A percentile compares a stretch with the other conserved stretches of the same genome.
These are phyloP conservation scores for Hypoxylon lenormandii DNA, from an alignment of 495 filamentous ascomycete genomes.

Conservation along the genomic window DNA sequence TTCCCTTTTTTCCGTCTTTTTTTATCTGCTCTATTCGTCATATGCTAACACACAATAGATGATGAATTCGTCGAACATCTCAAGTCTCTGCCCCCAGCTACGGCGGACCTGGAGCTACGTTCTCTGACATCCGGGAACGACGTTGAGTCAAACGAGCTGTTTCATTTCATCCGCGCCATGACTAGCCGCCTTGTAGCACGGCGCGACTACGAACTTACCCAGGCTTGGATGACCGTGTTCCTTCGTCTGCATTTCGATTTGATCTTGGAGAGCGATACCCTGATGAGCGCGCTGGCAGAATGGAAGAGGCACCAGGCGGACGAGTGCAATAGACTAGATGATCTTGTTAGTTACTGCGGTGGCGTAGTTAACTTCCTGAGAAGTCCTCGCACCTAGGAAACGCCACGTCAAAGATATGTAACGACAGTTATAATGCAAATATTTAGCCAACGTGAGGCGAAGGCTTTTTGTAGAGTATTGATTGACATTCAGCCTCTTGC, in stretches of 20 bases:
- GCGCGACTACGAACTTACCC: conserved; percentile 89
- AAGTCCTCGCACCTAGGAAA: conserved; percentile 65
- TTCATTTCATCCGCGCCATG: conserved; percentile 79
- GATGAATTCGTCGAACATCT: conserved; percentile 79
- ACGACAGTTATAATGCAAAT: neutral
- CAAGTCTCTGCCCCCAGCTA: conserved; percentile 79
- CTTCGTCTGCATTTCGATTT: conserved; percentile 75
- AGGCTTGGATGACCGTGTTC: conserved; percentile 97
- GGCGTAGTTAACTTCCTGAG: conserved; percentile 91
- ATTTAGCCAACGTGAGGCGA: neutral
- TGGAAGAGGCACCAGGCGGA: conserved; percentile 76
- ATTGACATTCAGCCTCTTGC: neutral
- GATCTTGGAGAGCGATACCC: conserved; percentile 56
- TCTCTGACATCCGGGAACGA: conserved; percentile 69
- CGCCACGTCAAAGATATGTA: conserved; percentile 11
- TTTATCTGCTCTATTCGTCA: neutral
- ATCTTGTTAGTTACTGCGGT: conserved; percentile 83
- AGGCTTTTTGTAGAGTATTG: neutral
- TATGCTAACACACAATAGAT: conserved; percentile 45
- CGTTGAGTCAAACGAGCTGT: conserved; percentile 60
- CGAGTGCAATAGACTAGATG: conserved; percentile 76
- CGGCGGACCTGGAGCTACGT: conserved; percentile 88
- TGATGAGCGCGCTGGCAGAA: conserved; percentile 64
- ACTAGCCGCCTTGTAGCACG: conserved; percentile 72
- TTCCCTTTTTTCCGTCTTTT: too few species aligned